Conservation (phyloP, 768 basidiomycete genomes). For the Tylopilus subfusipes region DNA sequence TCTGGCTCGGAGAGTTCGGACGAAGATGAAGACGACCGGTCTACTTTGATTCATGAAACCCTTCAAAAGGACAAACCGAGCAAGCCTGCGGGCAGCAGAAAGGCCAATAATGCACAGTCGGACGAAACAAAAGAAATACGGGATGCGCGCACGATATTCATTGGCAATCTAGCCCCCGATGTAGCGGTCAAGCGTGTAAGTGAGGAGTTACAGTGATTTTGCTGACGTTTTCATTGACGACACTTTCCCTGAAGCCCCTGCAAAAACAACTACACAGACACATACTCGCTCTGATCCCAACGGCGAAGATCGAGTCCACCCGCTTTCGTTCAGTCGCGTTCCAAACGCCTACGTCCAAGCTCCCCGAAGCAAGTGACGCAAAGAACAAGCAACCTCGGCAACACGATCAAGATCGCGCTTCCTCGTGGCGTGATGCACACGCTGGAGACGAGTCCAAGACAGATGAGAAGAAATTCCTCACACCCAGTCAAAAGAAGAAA, state of each 20-base stretch:
- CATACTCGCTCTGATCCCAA: constrained; percentile 65
- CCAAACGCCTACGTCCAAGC: constrained; percentile 69
- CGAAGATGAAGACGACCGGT: constrained; percentile 31
- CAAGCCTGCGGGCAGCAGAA: constrained; percentile 27
- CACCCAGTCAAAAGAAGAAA: constrained; percentile 83
- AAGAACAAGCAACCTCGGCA: constrained; percentile 34
- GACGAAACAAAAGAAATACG: constrained; percentile 73
- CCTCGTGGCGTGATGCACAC: constrained; percentile 52
- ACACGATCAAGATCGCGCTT: constrained; percentile 57
- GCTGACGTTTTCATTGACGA: background rate
- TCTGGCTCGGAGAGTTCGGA: constrained; percentile 32
- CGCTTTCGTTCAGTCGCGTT: constrained; percentile 95
- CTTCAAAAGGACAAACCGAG: constrained; percentile 31
- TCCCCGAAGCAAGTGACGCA: constrained; percentile 39
- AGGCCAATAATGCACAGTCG: constrained; percentile 51
- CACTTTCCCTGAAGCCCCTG: constrained; percentile 47
- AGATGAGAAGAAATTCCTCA: constrained; percentile 67
- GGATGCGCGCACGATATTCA: constrained; percentile 83
- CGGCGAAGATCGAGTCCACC: constrained; percentile 83
- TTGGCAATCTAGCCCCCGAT: constrained; percentile 82
- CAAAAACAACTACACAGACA: constrained; percentile 77
- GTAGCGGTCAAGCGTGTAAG: constrained; percentile 74
- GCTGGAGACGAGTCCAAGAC: constrained; percentile 41
- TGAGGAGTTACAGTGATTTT: constrained; percentile 5
- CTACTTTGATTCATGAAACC: constrained; percentile 64